Conservation (phyloP, 179 eudicot species). For the Gypsophila paniculata region DNA sequence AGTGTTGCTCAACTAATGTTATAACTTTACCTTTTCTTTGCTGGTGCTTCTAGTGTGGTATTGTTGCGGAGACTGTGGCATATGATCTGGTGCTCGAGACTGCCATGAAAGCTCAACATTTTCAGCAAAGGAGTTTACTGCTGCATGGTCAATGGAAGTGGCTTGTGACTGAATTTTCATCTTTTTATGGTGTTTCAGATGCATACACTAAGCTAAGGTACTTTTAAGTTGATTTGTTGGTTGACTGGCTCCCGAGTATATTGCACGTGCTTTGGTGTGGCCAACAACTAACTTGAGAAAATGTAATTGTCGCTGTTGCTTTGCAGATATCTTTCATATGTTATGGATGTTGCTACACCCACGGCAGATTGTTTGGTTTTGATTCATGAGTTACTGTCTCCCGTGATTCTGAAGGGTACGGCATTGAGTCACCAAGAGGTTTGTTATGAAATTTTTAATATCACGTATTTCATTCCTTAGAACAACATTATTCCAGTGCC, state of each 20-base stretch:
- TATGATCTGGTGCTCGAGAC: constrained; percentile 74
- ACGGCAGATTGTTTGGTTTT: constrained; percentile 80
- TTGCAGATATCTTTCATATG: constrained; percentile 77
- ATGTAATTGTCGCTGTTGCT: background rate
- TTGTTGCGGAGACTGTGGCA: constrained; percentile 89
- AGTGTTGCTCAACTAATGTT: background rate
- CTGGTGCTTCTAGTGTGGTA: constrained; percentile 49
- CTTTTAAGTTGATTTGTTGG: constrained; percentile 4
- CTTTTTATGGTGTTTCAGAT: constrained; percentile 82
- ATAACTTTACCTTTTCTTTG: background rate
- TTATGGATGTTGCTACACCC: constrained; percentile 96
- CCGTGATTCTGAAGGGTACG: constrained; percentile 55
- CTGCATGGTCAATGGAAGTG: constrained; percentile 82
- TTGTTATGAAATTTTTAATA: constrained; percentile 1
- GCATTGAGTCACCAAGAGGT: constrained; percentile 92
- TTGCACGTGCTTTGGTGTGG: background rate
- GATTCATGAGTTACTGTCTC: constrained; percentile 62
- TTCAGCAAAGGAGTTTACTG: constrained; percentile 66
- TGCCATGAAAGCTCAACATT: constrained; percentile 78
- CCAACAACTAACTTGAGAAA: background rate
- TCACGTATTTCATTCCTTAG: background rate
- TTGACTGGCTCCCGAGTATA: background rate
- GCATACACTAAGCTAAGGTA: constrained; percentile 85
- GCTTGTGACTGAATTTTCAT: constrained; percentile 75
- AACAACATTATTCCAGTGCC: too few species aligned